Conservation (phyloP, 2,329 filamentous ascomycete species). For the Pseudogymnoascus sp. region DNA sequence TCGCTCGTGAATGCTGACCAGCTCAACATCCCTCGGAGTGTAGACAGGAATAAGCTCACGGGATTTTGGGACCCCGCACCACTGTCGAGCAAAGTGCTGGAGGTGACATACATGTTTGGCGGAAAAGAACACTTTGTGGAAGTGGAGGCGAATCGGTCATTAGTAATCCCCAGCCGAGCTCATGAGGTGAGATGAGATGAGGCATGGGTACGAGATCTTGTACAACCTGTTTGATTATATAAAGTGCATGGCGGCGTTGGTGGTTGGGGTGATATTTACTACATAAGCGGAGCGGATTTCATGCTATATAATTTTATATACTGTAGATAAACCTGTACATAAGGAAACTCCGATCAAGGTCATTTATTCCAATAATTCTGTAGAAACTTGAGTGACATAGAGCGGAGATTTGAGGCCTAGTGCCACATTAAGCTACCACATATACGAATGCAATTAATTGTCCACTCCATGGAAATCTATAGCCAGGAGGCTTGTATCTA, state of each 20-base stretch:
- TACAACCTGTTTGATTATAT: background rate
- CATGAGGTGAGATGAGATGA: slow-evolving; percentile 20
- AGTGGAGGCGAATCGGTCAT: slow-evolving; percentile 28
- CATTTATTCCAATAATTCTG: background rate
- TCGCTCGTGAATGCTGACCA: slow-evolving; percentile 35
- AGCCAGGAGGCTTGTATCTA: background rate
- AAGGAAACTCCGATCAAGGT: background rate
- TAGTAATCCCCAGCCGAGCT: slow-evolving; percentile 32
- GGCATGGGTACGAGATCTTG: background rate
- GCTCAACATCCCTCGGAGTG: slow-evolving; percentile 29
- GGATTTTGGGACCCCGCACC: slow-evolving; percentile 37
- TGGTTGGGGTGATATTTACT: background rate
- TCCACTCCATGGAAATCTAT: background rate
- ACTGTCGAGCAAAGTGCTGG: slow-evolving; percentile 31
- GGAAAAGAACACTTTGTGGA: slow-evolving; percentile 32
- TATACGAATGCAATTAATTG: background rate
- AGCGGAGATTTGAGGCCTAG: background rate
- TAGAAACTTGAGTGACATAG: background rate
- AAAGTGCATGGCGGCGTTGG: slow-evolving; percentile 1
- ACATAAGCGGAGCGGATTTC: background rate
- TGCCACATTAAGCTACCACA: background rate
- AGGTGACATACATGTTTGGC: slow-evolving; percentile 34
- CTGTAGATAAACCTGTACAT: background rate
- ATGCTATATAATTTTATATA: background rate
- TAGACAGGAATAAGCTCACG: slow-evolving; percentile 33